Evolutionary conservation across 345 rosid genomes (phyloP).

Genomic region (Erysimum cheiranthoides): DNA sequence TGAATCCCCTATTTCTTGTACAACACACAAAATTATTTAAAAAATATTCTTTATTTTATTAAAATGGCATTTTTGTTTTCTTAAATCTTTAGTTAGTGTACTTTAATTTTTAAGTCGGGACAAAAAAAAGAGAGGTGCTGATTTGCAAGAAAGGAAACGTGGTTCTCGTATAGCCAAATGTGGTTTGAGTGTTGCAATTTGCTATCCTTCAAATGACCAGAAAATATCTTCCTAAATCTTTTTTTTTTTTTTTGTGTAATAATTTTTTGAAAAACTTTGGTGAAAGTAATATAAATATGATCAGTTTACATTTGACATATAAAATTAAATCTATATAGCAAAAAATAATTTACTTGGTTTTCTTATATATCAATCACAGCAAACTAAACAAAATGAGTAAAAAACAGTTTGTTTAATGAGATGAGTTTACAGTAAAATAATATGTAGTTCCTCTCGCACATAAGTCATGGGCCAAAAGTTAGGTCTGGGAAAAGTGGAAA

Average conservation of each 20-base stretch:
- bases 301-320: background rate
- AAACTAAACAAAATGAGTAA: background rate
- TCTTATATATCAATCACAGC: too few relatives aligned
- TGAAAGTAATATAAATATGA: background rate
- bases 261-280: background rate
- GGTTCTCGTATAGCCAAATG: constrained; percentile 43
- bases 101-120: background rate
- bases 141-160: constrained; percentile 45
- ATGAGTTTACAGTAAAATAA: too few relatives aligned
- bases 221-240: constrained; percentile 27
- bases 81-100: background rate
- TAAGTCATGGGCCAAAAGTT: background rate
- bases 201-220: constrained; percentile 32
- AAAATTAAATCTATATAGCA: too few relatives aligned
- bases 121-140: constrained; percentile 27
- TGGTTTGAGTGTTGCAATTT: constrained; percentile 19
- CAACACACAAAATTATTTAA: constrained; percentile 31
- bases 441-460: background rate
- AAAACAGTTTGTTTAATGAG: too few relatives aligned
- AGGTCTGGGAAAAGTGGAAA: background rate
- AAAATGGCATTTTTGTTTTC: background rate
- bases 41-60: constrained; percentile 3
- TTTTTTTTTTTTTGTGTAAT: background rate
- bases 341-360: too few relatives aligned
- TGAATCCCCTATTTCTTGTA: constrained; percentile 27